Base-by-base conservation (phyloP, 192 early-diverging fungal species). In the Coemansia biformis region DNA sequence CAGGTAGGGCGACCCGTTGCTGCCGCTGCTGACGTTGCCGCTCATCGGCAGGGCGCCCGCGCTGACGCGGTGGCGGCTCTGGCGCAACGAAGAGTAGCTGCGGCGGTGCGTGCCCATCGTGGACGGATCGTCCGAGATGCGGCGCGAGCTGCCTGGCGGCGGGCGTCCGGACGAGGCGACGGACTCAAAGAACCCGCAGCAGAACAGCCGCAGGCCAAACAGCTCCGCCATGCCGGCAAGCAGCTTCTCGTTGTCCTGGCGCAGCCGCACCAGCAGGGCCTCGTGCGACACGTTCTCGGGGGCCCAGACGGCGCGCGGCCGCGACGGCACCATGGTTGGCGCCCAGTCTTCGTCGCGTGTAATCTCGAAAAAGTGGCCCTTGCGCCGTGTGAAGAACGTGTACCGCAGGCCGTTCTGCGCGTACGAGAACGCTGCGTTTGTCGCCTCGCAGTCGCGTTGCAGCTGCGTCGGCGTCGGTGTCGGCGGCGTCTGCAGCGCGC, bases 341-440 rank as follows among this genome's bases (percentile, higher is more conserved):
- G 46, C 51, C 68, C 68, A 72, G n/a, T 59, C 68, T 8, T 68
- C 58, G 34, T 59, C 60, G 34, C 68, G 56, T 31, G 48, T 52
- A 38, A 72, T 59, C 45, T 72, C 68, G 23, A 72, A 72, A 36
- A 72, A 72, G 36, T 64, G 60, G 18, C 68, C 68, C 11, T 45
- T 49, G 41, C 49, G 55, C 9, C 68, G 68, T 12, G 53, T 46
- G 35, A 63, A 72, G 43, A 72, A 64, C 19, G 68, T 40, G 43
- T 72, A 72, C 18, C 47, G 39, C 14, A 64, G 35, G 51, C 61
- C 61, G 36, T 45, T 63, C 48, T 72, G 61, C 23, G 49, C 45
- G 26, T 72, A 72, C 10, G 68, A 39, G 52, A 72, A 72, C 9
- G 68, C 68, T 8, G 41, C 35, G 7, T 35, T 24, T 11, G 46